Conservation (phyloP, 2,329 filamentous ascomycete genomes). For the Colletotrichum karsti region DNA sequence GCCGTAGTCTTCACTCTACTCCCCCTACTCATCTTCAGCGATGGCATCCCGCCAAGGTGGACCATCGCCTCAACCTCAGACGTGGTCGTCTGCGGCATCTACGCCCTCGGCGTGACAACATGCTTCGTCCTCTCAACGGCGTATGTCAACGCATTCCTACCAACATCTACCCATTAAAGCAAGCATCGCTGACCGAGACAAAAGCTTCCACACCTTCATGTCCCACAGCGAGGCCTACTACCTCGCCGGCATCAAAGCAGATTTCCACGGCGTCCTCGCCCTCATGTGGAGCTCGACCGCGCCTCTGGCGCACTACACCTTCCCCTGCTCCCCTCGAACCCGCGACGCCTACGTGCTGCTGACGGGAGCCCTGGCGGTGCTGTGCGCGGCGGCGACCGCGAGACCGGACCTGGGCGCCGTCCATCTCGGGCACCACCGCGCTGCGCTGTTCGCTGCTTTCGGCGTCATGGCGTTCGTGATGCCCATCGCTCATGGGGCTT, state of each 20-base stretch:
- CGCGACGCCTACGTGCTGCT: conserved; percentile 45
- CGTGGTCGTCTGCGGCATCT: conserved; percentile 50
- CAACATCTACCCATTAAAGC: too few relatives aligned
- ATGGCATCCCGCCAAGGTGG: conserved; percentile 45
- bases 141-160: too few relatives aligned
- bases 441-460: conserved; percentile 15
- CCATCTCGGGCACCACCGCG: conserved; percentile 25
- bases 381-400: conserved; percentile 40
- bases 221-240: conserved; percentile 61
- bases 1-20: conserved; percentile 47
- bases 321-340: conserved; percentile 43
- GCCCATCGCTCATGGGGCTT: conserved; percentile 17
- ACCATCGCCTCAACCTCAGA: conserved; percentile 44
- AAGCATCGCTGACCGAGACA: background rate
- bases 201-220: conserved; percentile 64
- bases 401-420: conserved; percentile 17
- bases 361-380: conserved; percentile 42
- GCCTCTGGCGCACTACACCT: conserved; percentile 65
- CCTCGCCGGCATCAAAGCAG: conserved; percentile 63
- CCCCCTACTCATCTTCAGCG: conserved; percentile 45
- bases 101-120: conserved; percentile 51
- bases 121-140: conserved; percentile 55
- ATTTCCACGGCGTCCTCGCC: conserved; percentile 68
- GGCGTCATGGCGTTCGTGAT: conserved; percentile 13
- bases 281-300: conserved; percentile 70